Base-by-base conservation (phyloP, 306 rosid species). In the Castanospermum australe region DNA sequence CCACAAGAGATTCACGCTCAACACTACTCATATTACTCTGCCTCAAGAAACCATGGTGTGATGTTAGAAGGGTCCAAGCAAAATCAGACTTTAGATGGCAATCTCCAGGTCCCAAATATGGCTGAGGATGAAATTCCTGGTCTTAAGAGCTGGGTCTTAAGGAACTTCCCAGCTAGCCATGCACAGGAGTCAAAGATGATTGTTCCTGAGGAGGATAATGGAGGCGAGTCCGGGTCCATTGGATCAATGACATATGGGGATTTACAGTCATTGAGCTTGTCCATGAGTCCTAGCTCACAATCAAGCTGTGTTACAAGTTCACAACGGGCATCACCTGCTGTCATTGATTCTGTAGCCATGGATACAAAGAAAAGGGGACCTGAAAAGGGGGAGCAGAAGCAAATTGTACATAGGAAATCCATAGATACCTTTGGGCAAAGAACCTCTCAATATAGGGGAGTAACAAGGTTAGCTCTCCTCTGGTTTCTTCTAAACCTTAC, bases 401-500 rank as follows among this genome's bases (percentile, higher is more conserved):
- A 76, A 68, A 83, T 84, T 72, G 87, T 86, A 79, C 97, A 87
- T 54, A 81, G 94, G 79, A 92, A 92, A 88, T 92, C 97, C 52
- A 75, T 90, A 20, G 94, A 92, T 47, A 88, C 94, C 28, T 92
- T 88, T 82, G 97, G 97, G 12, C 94, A 92, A 77, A 88, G 95
- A 84, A 92, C 97, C 35, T 92, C 97, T 11, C 97, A 92, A 76
- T 92, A 88, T 50, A 84, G 95, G 62, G 97, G 97, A 45, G 97
- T 92, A 39, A 92, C 97, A 77, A 92, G 95, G 97, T 92, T 67
- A 2, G 60, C 28, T 62, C 22, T 68, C 39, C 44, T 55, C 54
- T 8, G 38, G 11, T 48, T 35, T 50, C 60, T 72, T 65, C 28
- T 33, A 22, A 64, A 14, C 30, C 25, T 63, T 55, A 20, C 39